phyloP scores from a whole-genome alignment of 331 rosid species.

The Malus hybrid region DNA sequence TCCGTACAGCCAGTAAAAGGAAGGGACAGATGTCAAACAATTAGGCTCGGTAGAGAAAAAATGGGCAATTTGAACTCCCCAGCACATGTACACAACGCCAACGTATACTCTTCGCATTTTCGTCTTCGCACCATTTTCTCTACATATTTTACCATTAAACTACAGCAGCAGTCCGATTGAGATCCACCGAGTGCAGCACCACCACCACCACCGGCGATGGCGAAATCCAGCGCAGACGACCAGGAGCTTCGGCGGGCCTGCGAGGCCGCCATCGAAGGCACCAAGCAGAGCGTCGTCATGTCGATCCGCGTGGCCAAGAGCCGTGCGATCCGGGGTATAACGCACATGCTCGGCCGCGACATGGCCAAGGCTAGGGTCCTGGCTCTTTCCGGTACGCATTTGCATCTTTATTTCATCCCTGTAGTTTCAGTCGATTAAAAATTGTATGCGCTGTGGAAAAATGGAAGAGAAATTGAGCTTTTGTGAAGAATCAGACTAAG shows the following conservation, averaged over 20 bases:
- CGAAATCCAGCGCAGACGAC: constrained; percentile 91
- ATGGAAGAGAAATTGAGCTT: neutral
- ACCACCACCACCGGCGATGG: constrained; percentile 34
- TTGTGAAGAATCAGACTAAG: neutral
- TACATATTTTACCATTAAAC: neutral
- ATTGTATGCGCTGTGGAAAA: neutral
- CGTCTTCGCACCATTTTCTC: neutral
- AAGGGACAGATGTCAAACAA: too few relatives aligned
- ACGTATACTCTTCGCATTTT: neutral
- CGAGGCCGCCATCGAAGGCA: constrained; percentile 77
- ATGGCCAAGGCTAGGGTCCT: constrained; percentile 99
- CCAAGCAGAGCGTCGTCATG: constrained; percentile 68
- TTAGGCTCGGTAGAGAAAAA: too few relatives aligned
- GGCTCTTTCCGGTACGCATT: constrained; percentile 71
- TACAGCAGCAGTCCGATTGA: neutral
- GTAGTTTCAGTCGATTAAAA: too few relatives aligned
- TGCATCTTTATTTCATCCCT: neutral
- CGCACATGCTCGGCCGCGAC: constrained; percentile 78
- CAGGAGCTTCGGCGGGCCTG: constrained; percentile 94
- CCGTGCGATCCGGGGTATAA: constrained; percentile 63
- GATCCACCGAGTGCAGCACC: constrained; percentile 23
- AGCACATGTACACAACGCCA: neutral
- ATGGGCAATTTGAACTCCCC: neutral
- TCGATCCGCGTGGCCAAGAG: constrained; percentile 86
- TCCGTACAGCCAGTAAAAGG: neutral